Base-by-base conservation (phyloP, 257 asterid genomes). In the Nicotiana tomentosiformis region DNA sequence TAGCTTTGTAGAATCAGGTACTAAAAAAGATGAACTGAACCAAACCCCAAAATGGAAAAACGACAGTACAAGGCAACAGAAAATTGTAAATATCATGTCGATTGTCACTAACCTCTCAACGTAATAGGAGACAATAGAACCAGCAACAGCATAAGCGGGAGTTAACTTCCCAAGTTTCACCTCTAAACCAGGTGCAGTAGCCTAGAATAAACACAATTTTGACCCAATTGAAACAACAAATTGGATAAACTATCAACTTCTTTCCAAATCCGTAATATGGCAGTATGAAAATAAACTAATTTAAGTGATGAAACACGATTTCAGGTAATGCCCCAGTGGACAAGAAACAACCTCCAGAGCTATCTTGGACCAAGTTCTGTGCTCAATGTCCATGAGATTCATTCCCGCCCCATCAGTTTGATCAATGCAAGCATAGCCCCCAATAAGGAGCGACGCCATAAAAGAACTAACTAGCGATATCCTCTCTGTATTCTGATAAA, bases 341-440 rank as follows among this genome's bases (percentile, higher is more conserved):
- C 77, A 72, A 72, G 78, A 72, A 46, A 46, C 87, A 76, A 94
- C 99, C 98, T 90, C 97, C 83, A 96, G 77, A 64, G 81, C 80
- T 60, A 69, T 83, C 62, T 93, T 92, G 0, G 95, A 96, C 99
- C 99, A 90, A 81, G 85, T 90, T 83, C 93, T 90, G 87, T 84
- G 87, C 86, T 93, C 91, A 5, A 94, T 93, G 83, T 92, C 99
- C 99, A 96, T 94, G 85, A 96, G 86, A 85, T 96, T 96, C 99
- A 96, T 96, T 83, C 98, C 99, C 0, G 99, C 99, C n/a, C 97
- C 99, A 88, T 96, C 98, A 53, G 98, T 94, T 35, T 94, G 96
- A 93, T 96, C 98, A 76, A 94, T 94, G 83, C 90, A 87, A 43
- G 99, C 98, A 82, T 94, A 94, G n/a, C 84, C 80, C 83, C 96